A percentile compares a stretch with the other conserved stretches of the same genome.
Evolutionary conservation across 768 basidiomycete genomes (phyloP).

Genomic region (Pholiota microspora): DNA sequence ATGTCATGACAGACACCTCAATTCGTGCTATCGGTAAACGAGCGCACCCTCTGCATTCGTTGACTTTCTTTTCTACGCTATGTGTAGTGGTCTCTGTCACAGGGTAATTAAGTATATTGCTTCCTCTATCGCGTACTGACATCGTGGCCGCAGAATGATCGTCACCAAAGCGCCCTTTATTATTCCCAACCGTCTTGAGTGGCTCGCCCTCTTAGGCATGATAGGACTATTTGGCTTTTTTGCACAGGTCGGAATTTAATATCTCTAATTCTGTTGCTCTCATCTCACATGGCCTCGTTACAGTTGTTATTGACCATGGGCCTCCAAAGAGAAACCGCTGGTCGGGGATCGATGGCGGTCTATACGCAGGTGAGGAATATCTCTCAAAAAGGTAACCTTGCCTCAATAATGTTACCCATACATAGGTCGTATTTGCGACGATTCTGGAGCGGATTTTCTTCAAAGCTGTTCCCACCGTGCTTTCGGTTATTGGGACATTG

Average conservation of each 20-base stretch:
- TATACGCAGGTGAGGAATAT: constrained; percentile 32
- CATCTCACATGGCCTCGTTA: background rate
- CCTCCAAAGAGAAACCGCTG: constrained; percentile 24
- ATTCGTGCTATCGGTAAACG: constrained; percentile 70
- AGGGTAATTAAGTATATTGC: constrained; percentile 33
- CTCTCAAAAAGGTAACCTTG: background rate
- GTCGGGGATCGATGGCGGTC: constrained; percentile 52
- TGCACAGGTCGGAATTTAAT: constrained; percentile 38
- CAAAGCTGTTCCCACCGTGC: constrained; percentile 50
- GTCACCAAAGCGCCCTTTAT: constrained; percentile 37
- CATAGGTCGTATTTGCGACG: constrained; percentile 69
- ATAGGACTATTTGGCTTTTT: constrained; percentile 54
- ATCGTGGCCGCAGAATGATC: constrained; percentile 36
- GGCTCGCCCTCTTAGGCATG: constrained; percentile 44
- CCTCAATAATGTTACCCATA: background rate
- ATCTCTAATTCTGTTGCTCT: background rate
- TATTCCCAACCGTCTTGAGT: constrained; percentile 43
- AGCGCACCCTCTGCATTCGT: constrained; percentile 71
- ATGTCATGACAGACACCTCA: constrained; percentile 29
- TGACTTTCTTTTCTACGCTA: constrained; percentile 63
- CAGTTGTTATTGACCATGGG: constrained; percentile 42
- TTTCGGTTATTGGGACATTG: constrained; percentile 60
- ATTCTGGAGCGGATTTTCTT: constrained; percentile 68
- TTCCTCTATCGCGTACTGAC: background rate
- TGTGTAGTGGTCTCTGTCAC: constrained; percentile 41